These are phyloP conservation scores for Cornus controversa DNA, from an alignment of 148 eudicot species.

Conservation along the genomic window DNA sequence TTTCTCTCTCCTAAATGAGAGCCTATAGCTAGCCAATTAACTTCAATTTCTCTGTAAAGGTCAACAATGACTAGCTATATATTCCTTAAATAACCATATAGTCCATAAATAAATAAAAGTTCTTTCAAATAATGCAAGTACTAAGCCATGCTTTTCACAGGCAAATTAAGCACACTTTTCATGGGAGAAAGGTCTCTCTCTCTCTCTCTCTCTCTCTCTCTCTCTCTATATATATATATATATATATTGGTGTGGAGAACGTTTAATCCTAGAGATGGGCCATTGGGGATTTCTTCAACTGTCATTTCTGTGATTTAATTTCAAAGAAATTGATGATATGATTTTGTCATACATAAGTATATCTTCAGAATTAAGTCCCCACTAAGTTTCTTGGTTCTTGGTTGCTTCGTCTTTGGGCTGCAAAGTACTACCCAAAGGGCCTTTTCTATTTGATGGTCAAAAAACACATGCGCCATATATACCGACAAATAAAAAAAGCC, in stretches of 20 bases:
- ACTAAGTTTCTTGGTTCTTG: background rate
- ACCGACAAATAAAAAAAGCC: background rate
- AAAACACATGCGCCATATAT: background rate
- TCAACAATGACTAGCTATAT: background rate
- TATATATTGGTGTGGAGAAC: background rate
- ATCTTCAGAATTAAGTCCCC: background rate
- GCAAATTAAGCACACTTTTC: background rate
- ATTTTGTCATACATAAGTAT: background rate
- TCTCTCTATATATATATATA: too few relatives aligned
- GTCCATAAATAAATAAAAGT: too few relatives aligned
- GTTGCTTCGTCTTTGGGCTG: slow-evolving; percentile 1
- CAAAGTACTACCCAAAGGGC: background rate
- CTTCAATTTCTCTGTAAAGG: background rate
- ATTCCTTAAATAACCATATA: too few relatives aligned
- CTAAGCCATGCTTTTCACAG: too few relatives aligned
- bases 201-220: background rate
- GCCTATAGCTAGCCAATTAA: too few relatives aligned
- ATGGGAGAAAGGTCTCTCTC: background rate
- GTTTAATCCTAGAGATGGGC: background rate
- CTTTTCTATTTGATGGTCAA: background rate
- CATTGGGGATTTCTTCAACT: background rate
- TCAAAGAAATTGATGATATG: background rate
- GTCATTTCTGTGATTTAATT: too few relatives aligned
- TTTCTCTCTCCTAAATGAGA: background rate
- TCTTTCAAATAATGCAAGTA: too few relatives aligned